Evolutionary conservation across 352 stramenopile genomes (phyloP).

Genomic region (Phytophthora europaea): DNA sequence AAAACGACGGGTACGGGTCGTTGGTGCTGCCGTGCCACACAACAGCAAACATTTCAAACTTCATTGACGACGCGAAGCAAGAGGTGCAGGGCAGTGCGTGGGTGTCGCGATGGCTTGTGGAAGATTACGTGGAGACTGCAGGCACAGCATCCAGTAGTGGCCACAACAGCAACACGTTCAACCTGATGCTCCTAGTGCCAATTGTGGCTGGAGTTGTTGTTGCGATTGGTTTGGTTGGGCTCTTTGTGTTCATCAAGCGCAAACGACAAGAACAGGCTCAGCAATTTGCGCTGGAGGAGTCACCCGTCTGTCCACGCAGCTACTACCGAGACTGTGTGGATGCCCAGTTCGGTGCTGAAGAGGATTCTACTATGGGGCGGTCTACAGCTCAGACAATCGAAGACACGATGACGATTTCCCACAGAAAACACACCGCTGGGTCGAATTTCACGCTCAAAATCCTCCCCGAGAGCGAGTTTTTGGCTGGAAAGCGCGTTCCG

Average conservation of each 20-base stretch:
- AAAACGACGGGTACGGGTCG: slow-evolving; percentile 19
- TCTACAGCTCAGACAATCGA: slow-evolving; percentile 10
- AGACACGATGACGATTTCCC: slow-evolving; percentile 11
- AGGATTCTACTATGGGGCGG: neutral
- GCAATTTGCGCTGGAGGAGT: slow-evolving; percentile 18
- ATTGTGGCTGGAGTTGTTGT: slow-evolving; percentile 30
- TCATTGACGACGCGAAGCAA: slow-evolving; percentile 2
- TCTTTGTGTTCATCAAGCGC: slow-evolving; percentile 17
- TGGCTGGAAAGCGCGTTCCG: slow-evolving; percentile 28
- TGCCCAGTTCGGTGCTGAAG: neutral
- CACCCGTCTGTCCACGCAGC: slow-evolving; percentile 3
- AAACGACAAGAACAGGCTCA: slow-evolving; percentile 17
- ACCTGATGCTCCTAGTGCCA: slow-evolving; percentile 16
- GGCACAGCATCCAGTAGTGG: neutral
- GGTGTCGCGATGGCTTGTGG: neutral
- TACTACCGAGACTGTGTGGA: slow-evolving; percentile 1
- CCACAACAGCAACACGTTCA: slow-evolving; percentile 5
- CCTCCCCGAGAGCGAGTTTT: slow-evolving; percentile 22
- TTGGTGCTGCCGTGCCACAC: slow-evolving; percentile 20
- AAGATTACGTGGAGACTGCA: slow-evolving; percentile 1
- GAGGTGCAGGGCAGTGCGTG: slow-evolving; percentile 12
- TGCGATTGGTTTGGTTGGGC: slow-evolving; percentile 15
- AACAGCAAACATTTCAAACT: slow-evolving; percentile 8
- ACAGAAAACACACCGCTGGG: slow-evolving; percentile 7
- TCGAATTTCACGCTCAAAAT: slow-evolving; percentile 30